Evolutionary conservation across 2,329 filamentous ascomycete species (phyloP), one percentile per base, ranked within the genome.

Genomic region (Pseudofabraea citricarpa): DNA sequence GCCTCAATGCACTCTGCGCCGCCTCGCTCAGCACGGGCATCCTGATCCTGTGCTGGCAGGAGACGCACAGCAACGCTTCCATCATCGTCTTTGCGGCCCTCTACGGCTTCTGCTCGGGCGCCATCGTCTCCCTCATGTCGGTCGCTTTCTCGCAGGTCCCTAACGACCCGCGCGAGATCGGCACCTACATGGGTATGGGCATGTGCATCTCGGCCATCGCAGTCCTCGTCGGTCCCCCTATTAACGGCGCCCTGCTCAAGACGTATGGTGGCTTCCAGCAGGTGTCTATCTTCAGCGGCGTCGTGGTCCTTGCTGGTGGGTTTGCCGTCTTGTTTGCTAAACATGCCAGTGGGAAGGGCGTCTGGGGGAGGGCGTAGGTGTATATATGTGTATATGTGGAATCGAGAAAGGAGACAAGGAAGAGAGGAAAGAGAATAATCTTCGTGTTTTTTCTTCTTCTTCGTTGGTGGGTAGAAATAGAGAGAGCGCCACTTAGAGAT

Each of bases 121-220:
- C 57, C 1, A 60, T 65, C 21, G 52, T 66, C 6, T 60, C 59
- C 10, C 41, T 57, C 2, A 46, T 55, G 41, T 40, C 48, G 2
- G 46, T 52, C 4, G 48, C 44, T 21, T 27, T 56, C 1, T 36
- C 52, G 5, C 42, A 45, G 9, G 62, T 81, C 2, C 69, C 73
- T 0, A 80, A 76, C 2, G 80, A 86, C 44, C 73, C 87, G 19
- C 69, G 75, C 21, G 72, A 86, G 58, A 82, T 90, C 31, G 86
- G 86, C 10, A 75, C 81, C 2, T 74, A 85, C n/a, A 80, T 77
- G 6, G 86, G 86, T 1, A 73, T 76, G 1, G 72, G 77, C 12
- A 85, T 85, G 59, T 74, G 75, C n/a, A 55, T 83, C 24, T 68
- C 79, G 44, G 73, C 77, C 1, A 66, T 89, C 24, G 83, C 79